A percentile compares a stretch with the other conserved stretches of the same genome.
These are phyloP conservation scores for Solanum hybrid DNA, from an alignment of 305 asterid species.

Conservation along the genomic window DNA sequence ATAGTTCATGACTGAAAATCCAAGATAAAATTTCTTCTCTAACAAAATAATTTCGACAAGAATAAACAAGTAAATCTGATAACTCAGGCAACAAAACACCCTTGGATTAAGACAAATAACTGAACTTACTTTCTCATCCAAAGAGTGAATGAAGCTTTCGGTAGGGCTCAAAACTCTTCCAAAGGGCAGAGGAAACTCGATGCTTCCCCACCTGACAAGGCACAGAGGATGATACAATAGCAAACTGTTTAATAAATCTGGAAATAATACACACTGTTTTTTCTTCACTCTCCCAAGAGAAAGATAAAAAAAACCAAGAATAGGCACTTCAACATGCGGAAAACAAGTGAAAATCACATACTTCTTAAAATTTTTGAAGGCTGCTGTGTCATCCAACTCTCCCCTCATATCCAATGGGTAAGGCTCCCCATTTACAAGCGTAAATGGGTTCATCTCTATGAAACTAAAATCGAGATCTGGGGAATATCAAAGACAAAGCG, in stretches of 20 bases:
- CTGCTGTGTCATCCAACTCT: slow-evolving; percentile 91
- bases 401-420: slow-evolving; percentile 94
- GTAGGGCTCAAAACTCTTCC: slow-evolving; percentile 86
- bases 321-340: background rate
- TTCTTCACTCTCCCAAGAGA: background rate
- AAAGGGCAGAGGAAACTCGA: slow-evolving; percentile 81
- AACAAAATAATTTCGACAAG: background rate
- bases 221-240: slow-evolving; percentile 6
- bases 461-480: slow-evolving; percentile 88
- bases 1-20: background rate
- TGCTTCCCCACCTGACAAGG: slow-evolving; percentile 60
- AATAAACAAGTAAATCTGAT: background rate
- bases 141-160: slow-evolving; percentile 64
- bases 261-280: background rate
- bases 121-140: slow-evolving; percentile 70
- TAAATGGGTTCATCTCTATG: slow-evolving; percentile 89
- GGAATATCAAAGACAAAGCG: background rate
- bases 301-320: background rate
- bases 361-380: slow-evolving; percentile 87
- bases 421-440: slow-evolving; percentile 73
- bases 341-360: slow-evolving; percentile 17
- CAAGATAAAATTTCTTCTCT: background rate
- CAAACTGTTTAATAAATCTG: background rate
- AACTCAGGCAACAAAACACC: background rate
- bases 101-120: background rate